These are phyloP conservation scores for Tephrocybe sp. DNA, from an alignment of 768 basidiomycete genomes.

Conservation along the genomic window DNA sequence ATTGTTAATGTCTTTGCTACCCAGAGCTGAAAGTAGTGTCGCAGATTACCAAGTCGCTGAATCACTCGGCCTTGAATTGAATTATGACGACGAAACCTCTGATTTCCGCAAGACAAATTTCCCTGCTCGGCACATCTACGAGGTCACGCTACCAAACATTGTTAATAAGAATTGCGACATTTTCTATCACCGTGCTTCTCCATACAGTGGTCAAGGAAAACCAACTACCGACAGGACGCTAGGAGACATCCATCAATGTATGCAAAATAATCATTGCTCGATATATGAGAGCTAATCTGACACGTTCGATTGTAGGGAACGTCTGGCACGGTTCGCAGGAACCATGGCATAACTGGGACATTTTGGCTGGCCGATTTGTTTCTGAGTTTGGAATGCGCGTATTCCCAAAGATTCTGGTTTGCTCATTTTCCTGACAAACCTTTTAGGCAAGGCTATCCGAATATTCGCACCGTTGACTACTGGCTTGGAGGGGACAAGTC, in stretches of 20 bases:
- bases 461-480: constrained; percentile 85
- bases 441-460: constrained; percentile 82
- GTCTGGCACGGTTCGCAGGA: constrained; percentile 95
- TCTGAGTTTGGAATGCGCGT: constrained; percentile 92
- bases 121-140: constrained; percentile 90
- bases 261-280: constrained; percentile 18
- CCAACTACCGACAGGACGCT: constrained; percentile 68
- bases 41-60: constrained; percentile 90
- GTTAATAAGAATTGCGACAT: constrained; percentile 65
- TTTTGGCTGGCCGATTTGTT: constrained; percentile 86
- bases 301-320: constrained; percentile 54
- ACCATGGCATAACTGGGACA: constrained; percentile 94
- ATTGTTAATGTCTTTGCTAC: background rate
- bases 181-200: constrained; percentile 83
- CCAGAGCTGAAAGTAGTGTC: background rate
- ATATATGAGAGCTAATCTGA: background rate
- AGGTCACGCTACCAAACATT: constrained; percentile 75
- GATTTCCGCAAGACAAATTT: constrained; percentile 87
- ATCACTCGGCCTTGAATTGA: constrained; percentile 69
- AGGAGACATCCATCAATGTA: constrained; percentile 93
- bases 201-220: constrained; percentile 82
- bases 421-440: background rate
- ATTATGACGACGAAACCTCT: constrained; percentile 82
- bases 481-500: constrained; percentile 77
- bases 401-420: background rate